A percentile compares a stretch with the other conserved stretches of the same genome.
Evolutionary conservation across 2,329 filamentous ascomycete genomes (phyloP).

Genomic region (Hypoxylon sp.): DNA sequence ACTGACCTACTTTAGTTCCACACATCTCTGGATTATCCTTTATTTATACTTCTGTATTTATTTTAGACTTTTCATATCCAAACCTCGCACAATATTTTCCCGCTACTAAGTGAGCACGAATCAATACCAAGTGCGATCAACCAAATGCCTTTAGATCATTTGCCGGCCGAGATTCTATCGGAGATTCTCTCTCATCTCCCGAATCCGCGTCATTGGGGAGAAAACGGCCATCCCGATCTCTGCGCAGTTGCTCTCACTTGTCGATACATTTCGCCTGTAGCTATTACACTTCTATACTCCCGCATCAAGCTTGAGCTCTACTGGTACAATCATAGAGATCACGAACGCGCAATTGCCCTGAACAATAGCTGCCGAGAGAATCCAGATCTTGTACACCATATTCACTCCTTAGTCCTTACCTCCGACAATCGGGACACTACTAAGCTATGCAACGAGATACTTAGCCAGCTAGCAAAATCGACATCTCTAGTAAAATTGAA

Average conservation of each 20-base stretch:
- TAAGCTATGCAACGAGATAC: conserved; percentile 14
- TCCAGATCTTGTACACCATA: conserved; percentile 21
- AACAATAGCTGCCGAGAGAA: background rate
- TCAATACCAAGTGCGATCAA: background rate
- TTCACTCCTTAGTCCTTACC: background rate
- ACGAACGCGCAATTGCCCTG: background rate
- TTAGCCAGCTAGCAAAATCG: conserved; percentile 10
- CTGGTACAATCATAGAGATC: background rate
- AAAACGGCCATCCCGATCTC: conserved; percentile 11
- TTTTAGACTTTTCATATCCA: background rate
- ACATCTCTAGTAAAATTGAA: conserved; percentile 12
- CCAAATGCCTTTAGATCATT: conserved; percentile 8
- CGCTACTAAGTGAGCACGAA: background rate
- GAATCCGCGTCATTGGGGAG: background rate
- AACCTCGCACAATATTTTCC: background rate
- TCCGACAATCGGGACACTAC: background rate
- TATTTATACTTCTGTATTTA: no score
- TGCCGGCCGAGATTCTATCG: conserved; percentile 17
- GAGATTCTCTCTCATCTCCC: conserved; percentile 23
- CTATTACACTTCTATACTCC: conserved; percentile 12
- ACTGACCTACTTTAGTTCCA: no score
- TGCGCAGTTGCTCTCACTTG: conserved; percentile 32
- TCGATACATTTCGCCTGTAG: conserved; percentile 17
- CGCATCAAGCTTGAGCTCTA: conserved; percentile 6
- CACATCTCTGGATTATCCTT: no score